phyloP scores from a whole-genome alignment of 2,329 filamentous ascomycete genomes.

The Hypoxylon sp. region DNA sequence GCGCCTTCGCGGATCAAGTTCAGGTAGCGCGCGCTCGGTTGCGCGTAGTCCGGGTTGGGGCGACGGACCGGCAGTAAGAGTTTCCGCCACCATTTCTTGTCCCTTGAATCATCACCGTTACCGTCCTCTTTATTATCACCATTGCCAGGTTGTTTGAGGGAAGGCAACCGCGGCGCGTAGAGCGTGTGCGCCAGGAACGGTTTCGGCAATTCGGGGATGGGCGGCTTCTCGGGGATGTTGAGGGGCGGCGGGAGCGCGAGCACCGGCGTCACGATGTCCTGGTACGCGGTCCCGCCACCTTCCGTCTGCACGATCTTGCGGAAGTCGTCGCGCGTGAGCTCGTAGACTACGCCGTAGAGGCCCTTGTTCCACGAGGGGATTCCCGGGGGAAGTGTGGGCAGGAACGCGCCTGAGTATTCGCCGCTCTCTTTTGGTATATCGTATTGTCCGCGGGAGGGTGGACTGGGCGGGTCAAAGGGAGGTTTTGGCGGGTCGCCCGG shows the following conservation, averaged over 20 bases:
- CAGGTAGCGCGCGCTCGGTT: slow-evolving; percentile 87
- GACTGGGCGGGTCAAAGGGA: slow-evolving; percentile 51
- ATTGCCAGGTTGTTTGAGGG: slow-evolving; percentile 44
- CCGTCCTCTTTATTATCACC: slow-evolving; percentile 29
- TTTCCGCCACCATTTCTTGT: slow-evolving; percentile 62
- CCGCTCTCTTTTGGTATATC: slow-evolving; percentile 11
- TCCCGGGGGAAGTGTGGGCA: slow-evolving; percentile 56
- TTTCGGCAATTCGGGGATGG: slow-evolving; percentile 65
- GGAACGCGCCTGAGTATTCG: slow-evolving; percentile 6
- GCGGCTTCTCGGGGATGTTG: slow-evolving; percentile 75
- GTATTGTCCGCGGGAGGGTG: slow-evolving; percentile 29
- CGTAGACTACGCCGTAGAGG: slow-evolving; percentile 93
- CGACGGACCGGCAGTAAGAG: slow-evolving; percentile 66
- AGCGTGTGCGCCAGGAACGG: slow-evolving; percentile 90
- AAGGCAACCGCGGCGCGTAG: slow-evolving; percentile 73
- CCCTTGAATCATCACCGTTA: slow-evolving; percentile 18
- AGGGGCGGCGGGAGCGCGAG: slow-evolving; percentile 73
- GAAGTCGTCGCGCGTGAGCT: slow-evolving; percentile 88
- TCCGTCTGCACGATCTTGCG: slow-evolving; percentile 90
- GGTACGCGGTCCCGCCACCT: slow-evolving; percentile 87
- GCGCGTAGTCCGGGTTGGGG: slow-evolving; percentile 79
- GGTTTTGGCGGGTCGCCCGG: slow-evolving; percentile 50
- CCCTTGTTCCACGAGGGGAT: slow-evolving; percentile 81
- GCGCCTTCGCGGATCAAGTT: slow-evolving; percentile 85
- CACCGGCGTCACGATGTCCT: slow-evolving; percentile 86